Conservation (phyloP, 257 asterid genomes). For the Nicotiana tomentosiformis region DNA sequence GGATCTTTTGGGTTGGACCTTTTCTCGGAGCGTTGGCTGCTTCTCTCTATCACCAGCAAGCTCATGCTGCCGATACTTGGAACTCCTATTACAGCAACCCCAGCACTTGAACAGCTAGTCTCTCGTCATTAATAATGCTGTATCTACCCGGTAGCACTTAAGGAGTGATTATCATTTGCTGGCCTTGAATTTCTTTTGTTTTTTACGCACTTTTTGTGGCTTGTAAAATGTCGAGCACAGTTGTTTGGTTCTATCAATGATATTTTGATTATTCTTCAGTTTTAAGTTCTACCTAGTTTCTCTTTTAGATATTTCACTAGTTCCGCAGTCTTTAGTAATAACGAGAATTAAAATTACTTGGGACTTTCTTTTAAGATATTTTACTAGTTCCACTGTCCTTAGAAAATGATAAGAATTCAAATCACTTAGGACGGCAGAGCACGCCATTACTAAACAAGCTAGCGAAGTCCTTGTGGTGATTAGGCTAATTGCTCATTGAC, state of each 20-base stretch:
- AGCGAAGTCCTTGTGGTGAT: not conserved
- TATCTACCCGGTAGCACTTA: not conserved
- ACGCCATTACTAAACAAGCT: not conserved
- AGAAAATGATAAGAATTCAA: not conserved
- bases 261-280: not conserved
- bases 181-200: not conserved
- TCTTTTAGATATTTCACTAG: not conserved
- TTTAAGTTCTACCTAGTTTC: not conserved
- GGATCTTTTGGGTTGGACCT: slow-evolving; percentile 25
- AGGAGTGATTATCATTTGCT: not conserved
- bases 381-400: not conserved
- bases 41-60: slow-evolving; percentile 11
- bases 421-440: not conserved
- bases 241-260: not conserved
- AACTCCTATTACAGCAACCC: slow-evolving; percentile 3
- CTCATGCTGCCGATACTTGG: slow-evolving; percentile 10
- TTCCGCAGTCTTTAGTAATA: not conserved
- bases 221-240: not conserved
- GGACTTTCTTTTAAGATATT: no score
- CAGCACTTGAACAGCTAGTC: not conserved
- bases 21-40: slow-evolving; percentile 15
- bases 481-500: not conserved
- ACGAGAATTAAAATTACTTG: not conserved
- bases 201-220: not conserved
- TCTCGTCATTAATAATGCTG: not conserved